Base-by-base conservation (phyloP, 1,139 yeast genomes). In the Diutina mesorugosa region DNA sequence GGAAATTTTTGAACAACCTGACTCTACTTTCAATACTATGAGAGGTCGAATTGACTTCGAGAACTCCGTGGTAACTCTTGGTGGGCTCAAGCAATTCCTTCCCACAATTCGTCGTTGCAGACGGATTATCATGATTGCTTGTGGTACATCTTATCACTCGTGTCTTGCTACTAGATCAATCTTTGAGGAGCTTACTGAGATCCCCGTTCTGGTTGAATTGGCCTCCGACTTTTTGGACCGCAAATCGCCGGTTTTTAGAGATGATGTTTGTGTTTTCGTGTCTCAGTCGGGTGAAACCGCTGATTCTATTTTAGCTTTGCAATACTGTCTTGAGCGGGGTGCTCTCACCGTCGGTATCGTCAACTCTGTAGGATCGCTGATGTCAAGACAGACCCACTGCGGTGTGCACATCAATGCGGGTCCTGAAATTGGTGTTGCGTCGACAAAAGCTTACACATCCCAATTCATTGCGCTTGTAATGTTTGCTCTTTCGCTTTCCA, bases 381-480 rank as follows among this genome's bases (percentile, higher is more conserved):
- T 95, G 74, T 91, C 98, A 26, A 84, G 97, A 71, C 87, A 84
- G 67, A 95, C 99, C 50, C 96, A 91, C 73, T 95, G 99, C 78
- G 99, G 99, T 81, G 97, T 95, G 57, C 99, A 95, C 71, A 91
- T 95, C 69, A 95, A 95, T 70, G 99, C 99, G 53, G 99, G 99
- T 61, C 99, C 99, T 50, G 99, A 95, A 76, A 93, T 95, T 63
- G 99, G 99, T 71, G 99, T 95, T 65, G 99, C 99, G 12, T 90
- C 98, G n/a, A 95, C 99, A 56, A 95, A 95, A 76, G 99, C 99
- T 32, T 95, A 95, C 75, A 93, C 99, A 18, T 95, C 99, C 30
- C 99, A 95, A 73, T 95, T 85, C 71, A 90, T 95, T 72, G 99
- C 99, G 0, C 79, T 95, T 64, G 97, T 93, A 7, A 90, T 95